Evolutionary conservation across 176 grass and related monocot genomes (phyloP).

Genomic region (Aegilops umbellulata): DNA sequence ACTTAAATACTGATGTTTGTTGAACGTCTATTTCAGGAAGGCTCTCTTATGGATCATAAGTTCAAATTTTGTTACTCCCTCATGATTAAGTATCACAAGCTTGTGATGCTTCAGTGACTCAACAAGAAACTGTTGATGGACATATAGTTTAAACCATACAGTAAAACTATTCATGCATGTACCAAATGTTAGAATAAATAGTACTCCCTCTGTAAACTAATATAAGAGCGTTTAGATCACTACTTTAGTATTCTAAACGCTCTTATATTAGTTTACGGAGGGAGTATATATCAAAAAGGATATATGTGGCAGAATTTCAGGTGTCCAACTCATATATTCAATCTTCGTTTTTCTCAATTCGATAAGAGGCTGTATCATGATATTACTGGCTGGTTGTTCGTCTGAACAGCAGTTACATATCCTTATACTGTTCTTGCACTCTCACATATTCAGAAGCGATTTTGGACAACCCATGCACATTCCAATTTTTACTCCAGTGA

Average conservation of each 20-base stretch:
- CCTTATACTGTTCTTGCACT: conserved; percentile 43
- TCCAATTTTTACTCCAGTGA: conserved; percentile 53
- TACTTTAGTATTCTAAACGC: too few species aligned
- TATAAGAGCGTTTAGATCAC: too few species aligned
- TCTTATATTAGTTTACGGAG: too few species aligned
- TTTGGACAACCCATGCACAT: conserved; percentile 14
- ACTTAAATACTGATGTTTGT: too few species aligned
- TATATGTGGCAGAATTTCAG: conserved; percentile 17
- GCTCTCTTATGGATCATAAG: background rate
- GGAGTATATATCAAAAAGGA: background rate
- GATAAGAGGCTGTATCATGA: conserved; percentile 20
- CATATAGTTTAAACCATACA: conserved; percentile 9
- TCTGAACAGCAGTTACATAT: conserved; percentile 31
- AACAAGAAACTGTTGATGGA: background rate
- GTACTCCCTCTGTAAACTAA: too few species aligned
- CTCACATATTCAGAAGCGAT: conserved; percentile 30
- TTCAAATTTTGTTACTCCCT: background rate
- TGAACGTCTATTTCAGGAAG: background rate
- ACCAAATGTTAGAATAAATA: conserved; percentile 7
- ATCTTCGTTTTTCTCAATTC: conserved; percentile 24
- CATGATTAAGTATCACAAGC: background rate
- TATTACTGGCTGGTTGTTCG: conserved; percentile 28
- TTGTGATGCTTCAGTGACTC: background rate
- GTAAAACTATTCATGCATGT: conserved; percentile 15
- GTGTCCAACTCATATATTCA: conserved; percentile 26